Evolutionary conservation across 2,329 filamentous ascomycete genomes (phyloP).

Genomic region (Cladosporium oxysporum): DNA sequence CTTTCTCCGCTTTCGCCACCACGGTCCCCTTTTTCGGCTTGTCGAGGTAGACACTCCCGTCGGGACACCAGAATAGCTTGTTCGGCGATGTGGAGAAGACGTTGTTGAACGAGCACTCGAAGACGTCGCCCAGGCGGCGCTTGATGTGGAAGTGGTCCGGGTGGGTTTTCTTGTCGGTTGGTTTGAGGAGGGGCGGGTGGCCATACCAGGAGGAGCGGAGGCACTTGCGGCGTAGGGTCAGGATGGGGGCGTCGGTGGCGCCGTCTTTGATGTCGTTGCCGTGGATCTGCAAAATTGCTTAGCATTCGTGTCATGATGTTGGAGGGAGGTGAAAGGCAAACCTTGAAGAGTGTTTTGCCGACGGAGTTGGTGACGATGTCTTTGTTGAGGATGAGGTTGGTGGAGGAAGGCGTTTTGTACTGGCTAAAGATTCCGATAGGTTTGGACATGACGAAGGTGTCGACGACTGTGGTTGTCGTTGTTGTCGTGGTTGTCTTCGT

Average conservation of each 20-base stretch:
- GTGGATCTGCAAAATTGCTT: not conserved
- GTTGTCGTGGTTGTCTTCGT: not conserved
- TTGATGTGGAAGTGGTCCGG: slow-evolving; percentile 5
- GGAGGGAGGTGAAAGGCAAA: not conserved
- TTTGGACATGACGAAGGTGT: slow-evolving; percentile 6
- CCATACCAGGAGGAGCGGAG: slow-evolving; percentile 10
- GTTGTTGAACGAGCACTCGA: slow-evolving; percentile 15
- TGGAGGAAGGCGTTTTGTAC: slow-evolving; percentile 5
- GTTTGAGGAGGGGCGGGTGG: not conserved
- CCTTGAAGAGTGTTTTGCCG: slow-evolving; percentile 15
- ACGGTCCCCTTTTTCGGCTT: not conserved
- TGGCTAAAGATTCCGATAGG: slow-evolving; percentile 7
- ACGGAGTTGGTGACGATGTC: slow-evolving; percentile 12
- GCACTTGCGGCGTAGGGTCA: slow-evolving; percentile 15
- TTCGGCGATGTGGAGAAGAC: not conserved
- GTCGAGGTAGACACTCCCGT: slow-evolving; percentile 17
- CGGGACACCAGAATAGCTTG: slow-evolving; percentile 12
- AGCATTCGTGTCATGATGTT: not conserved
- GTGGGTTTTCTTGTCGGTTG: not conserved
- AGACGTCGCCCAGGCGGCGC: not conserved
- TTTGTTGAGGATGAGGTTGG: slow-evolving; percentile 11
- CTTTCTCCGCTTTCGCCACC: slow-evolving; percentile 7
- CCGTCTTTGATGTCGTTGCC: slow-evolving; percentile 16
- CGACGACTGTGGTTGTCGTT: not conserved
- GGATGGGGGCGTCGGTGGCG: not conserved